Conservation (phyloP, 23 red algal species). For the Gracilaria domingensis region DNA sequence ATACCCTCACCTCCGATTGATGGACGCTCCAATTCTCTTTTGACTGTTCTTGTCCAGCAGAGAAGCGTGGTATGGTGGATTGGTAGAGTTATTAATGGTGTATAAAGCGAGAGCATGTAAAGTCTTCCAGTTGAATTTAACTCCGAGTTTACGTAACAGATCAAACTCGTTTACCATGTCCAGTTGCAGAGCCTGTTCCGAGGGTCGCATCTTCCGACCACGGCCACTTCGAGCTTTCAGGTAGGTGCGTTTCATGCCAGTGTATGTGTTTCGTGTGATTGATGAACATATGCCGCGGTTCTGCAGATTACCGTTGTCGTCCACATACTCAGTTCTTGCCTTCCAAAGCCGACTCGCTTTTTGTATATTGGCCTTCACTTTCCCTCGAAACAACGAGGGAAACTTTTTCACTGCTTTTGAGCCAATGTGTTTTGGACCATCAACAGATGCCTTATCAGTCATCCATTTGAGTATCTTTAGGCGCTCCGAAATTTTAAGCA, state of each 20-base stretch:
- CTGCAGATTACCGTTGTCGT: background rate
- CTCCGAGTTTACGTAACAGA: background rate
- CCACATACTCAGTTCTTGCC: background rate
- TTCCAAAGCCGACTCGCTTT: constrained; percentile 31
- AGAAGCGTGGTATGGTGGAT: background rate
- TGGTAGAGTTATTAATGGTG: background rate
- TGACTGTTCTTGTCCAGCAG: background rate
- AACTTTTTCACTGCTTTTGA: constrained; percentile 5
- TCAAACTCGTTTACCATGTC: constrained; percentile 14
- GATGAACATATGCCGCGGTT: background rate
- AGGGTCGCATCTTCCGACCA: background rate
- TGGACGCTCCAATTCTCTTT: background rate
- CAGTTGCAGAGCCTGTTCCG: background rate
- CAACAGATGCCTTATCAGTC: no score
- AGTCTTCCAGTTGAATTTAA: constrained; percentile 31
- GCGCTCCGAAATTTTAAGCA: no score
- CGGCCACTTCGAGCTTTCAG: constrained; percentile 13
- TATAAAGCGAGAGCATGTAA: constrained; percentile 1
- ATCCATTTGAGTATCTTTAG: no score
- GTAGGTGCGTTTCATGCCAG: background rate
- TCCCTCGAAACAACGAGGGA: constrained; percentile 23
- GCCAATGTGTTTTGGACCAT: background rate
- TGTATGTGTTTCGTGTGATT: constrained; percentile 19
- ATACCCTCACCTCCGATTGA: background rate
- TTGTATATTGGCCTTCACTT: background rate